Evolutionary conservation across 2,329 filamentous ascomycete species (phyloP), one percentile per base, ranked within the genome.

Genomic region (Sclerotinia subarctica): DNA sequence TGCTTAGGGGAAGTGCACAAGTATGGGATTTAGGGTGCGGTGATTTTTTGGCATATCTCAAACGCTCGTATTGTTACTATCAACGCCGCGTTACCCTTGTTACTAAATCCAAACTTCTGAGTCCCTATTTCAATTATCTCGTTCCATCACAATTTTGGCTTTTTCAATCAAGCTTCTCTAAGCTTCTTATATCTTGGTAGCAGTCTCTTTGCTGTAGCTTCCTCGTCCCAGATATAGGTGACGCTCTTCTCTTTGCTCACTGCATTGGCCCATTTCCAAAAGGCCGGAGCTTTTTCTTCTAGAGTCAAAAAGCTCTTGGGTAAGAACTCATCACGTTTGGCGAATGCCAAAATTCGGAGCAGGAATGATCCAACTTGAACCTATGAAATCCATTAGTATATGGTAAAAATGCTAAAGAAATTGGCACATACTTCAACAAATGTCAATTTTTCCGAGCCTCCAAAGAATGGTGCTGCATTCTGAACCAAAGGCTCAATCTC

Each of bases 401-500:
- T 32, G 47, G 66, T 38, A 24, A 11, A 11, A 24, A 32, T 21
- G 11, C 24, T 26, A 46, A 13, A 24, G 35, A 21, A 32, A 44
- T 44, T 26, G 15, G 35, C 17, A 70, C 79, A 70, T 78, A 91
- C 91, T 85, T 95, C 92, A 15, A 88, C 92, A 47, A 93, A 78
- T 0, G 91, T 94, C 52, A 93, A 76, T 75, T 80, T 86, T 26
- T 85, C 80, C 64, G 83, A 86, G 0, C 88, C 89, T 2, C 85
- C 86, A 76, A 90, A 91, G 77, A 87, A 91, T 0, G 88, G 88
- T 2, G 76, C 79, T 0, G 83, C 83, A 65, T 82, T 80, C 3
- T 77, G 75, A 35, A 96, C 80, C 49, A 92, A 79, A 1, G 90
- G 90, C 79, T 94, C 92, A 67, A 95, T 80, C 74, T 94, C 90